Base-by-base conservation (phyloP, 768 basidiomycete genomes). In the Hortiboletus campestris region DNA sequence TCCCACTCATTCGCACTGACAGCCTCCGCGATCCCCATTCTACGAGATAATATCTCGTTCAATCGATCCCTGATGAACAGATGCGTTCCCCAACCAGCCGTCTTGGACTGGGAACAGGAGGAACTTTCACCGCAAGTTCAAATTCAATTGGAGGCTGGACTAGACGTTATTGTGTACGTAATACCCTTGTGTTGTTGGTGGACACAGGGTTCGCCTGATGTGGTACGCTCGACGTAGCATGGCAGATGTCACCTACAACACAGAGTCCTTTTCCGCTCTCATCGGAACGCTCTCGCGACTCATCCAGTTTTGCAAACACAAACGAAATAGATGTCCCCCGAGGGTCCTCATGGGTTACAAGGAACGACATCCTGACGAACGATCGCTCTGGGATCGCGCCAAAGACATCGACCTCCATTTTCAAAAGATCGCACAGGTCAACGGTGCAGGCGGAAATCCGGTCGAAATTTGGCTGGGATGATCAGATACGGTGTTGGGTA, bases 181-280 rank as follows among this genome's bases (percentile, higher is more conserved):
- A 20, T 10, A 34, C 31, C 48, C 50, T 32, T 25, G 14, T 13
- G 2, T 25, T 35, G 3, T 1, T 14, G 10, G 10, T 39, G 0
- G 16, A 29, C 16, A 22, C 25, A 1, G 16, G 6, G 7, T 14
- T 19, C 4, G 10, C 51, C 44, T 56, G 32, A 55, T 39, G 13
- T 42, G 31, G 46, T 35, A 11, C 13, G 14, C 28, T 9, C 20
- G 16, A 25, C 38, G n/a, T 61, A 94, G 93, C 42, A 92, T 95
- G 85, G 90, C 93, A 13, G 94, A 97, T 63, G 91, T 95, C 9
- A 88, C 92, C 1, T 96, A 95, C 75, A 96, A 96, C 73, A 91
- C 90, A 1, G 74, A 84, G 1, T 88, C 91, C 2, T 97, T 96
- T 69, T 83, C 89, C 2, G 77, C 88, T 0, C 82, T 96, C 39